Conservation (phyloP, 371 early-diverging fungal genomes). For the Sporodiniella umbellata region DNA sequence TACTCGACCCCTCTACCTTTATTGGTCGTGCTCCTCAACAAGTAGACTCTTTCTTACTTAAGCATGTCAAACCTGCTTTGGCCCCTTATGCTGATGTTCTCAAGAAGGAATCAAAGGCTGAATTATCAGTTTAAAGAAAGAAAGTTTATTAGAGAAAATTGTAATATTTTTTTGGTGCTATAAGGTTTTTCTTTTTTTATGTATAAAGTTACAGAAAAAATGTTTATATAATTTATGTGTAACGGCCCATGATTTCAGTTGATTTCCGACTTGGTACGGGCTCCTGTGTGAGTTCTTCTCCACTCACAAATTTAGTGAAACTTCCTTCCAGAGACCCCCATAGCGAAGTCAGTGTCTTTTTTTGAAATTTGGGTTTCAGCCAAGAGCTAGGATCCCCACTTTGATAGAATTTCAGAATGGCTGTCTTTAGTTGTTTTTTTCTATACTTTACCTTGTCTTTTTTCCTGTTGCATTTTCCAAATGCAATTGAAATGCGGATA, state of each 20-base stretch:
- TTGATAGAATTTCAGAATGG: constrained; percentile 6
- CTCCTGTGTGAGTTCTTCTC: constrained; percentile 50
- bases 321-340: constrained; percentile 71
- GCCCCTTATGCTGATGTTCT: constrained; percentile 68
- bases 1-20: constrained; percentile 91
- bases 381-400: constrained; percentile 41
- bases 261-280: constrained; percentile 34
- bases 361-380: constrained; percentile 58
- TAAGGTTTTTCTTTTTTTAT: background rate
- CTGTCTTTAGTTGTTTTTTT: background rate
- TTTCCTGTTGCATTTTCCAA: constrained; percentile 40
- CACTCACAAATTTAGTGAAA: constrained; percentile 69
- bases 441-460: constrained; percentile 46
- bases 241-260: constrained; percentile 42
- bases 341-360: constrained; percentile 61
- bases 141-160: no score
- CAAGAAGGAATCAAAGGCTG: constrained; percentile 51
- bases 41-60: constrained; percentile 79
- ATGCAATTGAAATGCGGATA: constrained; percentile 52
- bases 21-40: constrained; percentile 95
- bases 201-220: constrained; percentile 2
- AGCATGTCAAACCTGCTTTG: constrained; percentile 85
- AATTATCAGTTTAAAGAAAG: constrained; percentile 66
- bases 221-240: constrained; percentile 4
- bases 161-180: constrained; percentile 4